phyloP scores from a whole-genome alignment of 2,329 filamentous ascomycete species.

The Fusarium verrucosum region DNA sequence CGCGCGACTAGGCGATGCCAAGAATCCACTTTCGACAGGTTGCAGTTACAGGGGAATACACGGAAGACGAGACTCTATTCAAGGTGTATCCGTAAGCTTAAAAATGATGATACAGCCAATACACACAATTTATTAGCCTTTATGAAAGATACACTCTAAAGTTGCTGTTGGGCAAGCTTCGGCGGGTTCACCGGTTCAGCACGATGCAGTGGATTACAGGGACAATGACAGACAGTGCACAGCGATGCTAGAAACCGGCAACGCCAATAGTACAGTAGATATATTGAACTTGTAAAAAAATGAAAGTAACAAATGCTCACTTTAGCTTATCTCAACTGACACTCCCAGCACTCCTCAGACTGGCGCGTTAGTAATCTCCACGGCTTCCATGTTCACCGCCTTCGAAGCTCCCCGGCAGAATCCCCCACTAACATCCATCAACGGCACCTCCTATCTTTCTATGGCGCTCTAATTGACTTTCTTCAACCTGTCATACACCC shows the following conservation, averaged over 20 bases:
- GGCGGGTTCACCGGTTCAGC: background rate
- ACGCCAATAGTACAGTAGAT: background rate
- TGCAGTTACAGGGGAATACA: background rate
- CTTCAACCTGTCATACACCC: conserved; percentile 14
- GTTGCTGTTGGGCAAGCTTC: background rate
- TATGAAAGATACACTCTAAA: background rate
- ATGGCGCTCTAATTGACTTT: conserved; percentile 4
- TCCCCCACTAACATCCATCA: conserved; percentile 37
- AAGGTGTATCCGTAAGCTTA: background rate
- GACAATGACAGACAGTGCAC: background rate
- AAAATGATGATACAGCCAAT: background rate
- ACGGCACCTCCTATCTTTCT: conserved; percentile 38
- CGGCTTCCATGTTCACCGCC: conserved; percentile 33
- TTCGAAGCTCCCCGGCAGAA: conserved; percentile 37
- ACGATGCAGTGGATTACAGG: background rate
- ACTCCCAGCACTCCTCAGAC: background rate
- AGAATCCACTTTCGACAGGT: conserved; percentile 11
- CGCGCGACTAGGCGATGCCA: conserved; percentile 18
- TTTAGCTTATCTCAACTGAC: background rate
- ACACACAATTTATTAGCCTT: background rate
- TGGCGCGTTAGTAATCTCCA: conserved; percentile 1
- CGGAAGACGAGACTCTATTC: background rate
- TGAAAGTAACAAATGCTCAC: background rate
- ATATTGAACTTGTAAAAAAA: background rate
- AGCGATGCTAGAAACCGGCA: background rate